Percentiles rank a stretch among this genome's conserved stretches.
These are phyloP conservation scores for Talaromyces wortmannii DNA, from an alignment of 495 filamentous ascomycete species.

Conservation along the genomic window DNA sequence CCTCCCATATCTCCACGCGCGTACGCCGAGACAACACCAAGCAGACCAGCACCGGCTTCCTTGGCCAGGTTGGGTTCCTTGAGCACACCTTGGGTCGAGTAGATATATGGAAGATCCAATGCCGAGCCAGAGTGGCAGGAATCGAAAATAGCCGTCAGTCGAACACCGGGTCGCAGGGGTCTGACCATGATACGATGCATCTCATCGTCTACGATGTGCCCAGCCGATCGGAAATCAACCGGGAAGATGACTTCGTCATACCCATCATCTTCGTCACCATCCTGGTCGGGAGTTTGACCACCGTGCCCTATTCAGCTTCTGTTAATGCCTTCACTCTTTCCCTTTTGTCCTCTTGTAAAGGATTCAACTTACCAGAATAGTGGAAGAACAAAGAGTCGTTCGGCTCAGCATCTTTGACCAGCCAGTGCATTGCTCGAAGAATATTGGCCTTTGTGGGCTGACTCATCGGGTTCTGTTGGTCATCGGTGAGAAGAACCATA, in stretches of 20 bases:
- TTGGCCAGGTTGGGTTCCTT: slow-evolving; percentile 98
- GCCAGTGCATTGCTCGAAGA: slow-evolving; percentile 95
- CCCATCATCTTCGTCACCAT: slow-evolving; percentile 91
- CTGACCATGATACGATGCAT: slow-evolving; percentile 97
- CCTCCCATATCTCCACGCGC: slow-evolving; percentile 78
- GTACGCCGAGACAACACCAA: slow-evolving; percentile 81
- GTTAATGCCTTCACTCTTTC: background rate
- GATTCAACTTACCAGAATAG: slow-evolving; percentile 65
- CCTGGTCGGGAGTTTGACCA: slow-evolving; percentile 89
- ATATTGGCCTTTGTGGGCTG: slow-evolving; percentile 97
- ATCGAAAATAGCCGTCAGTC: slow-evolving; percentile 96
- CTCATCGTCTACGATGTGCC: slow-evolving; percentile 96
- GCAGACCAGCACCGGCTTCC: slow-evolving; percentile 87
- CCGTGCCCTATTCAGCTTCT: slow-evolving; percentile 64
- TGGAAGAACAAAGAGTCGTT: slow-evolving; percentile 99
- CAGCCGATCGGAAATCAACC: slow-evolving; percentile 82
- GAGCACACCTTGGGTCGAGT: slow-evolving; percentile 89
- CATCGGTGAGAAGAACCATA: slow-evolving; percentile 98
- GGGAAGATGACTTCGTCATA: slow-evolving; percentile 99
- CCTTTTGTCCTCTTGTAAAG: background rate
- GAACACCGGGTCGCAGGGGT: slow-evolving; percentile 73
- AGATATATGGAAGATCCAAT: slow-evolving; percentile 94
- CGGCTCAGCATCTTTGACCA: slow-evolving; percentile 88
- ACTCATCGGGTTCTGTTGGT: slow-evolving; percentile 96
- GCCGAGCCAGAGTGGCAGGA: slow-evolving; percentile 97